Percentiles rank a stretch among this genome's conserved stretches.
These are phyloP conservation scores for Actinidia chinensis DNA, from an alignment of 179 eudicot genomes.

Conservation along the genomic window DNA sequence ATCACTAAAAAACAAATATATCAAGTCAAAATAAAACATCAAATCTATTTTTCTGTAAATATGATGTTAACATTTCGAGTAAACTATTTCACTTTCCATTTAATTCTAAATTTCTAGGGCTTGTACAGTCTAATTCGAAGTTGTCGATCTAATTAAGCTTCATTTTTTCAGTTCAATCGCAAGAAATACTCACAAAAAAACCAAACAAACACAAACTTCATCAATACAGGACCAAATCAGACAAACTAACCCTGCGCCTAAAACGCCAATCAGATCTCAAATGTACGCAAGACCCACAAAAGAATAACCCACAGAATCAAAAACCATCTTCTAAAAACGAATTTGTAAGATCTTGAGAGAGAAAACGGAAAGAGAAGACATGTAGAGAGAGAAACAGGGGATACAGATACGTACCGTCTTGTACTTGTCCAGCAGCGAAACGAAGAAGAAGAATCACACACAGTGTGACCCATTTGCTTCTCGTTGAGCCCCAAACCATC, in stretches of 20 bases:
- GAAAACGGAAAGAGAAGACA: not conserved
- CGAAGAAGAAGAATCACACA: conserved; percentile 13
- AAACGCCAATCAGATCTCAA: not conserved
- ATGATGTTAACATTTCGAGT: too few relatives aligned
- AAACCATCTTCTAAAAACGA: not conserved
- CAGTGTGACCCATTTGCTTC: conserved; percentile 22
- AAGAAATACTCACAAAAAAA: not conserved
- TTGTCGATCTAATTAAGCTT: not conserved
- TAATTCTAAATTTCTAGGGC: too few relatives aligned
- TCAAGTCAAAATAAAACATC: too few relatives aligned
- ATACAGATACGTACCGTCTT: conserved; percentile 21
- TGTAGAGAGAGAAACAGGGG: not conserved
- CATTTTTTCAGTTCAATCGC: not conserved
- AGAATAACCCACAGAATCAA: not conserved
- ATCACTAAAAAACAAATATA: too few relatives aligned
- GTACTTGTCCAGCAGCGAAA: conserved; percentile 18
- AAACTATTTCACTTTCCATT: too few relatives aligned
- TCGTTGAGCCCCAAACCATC: conserved; percentile 18
- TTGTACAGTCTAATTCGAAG: too few relatives aligned
- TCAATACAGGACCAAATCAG: too few relatives aligned
- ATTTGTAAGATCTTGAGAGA: not conserved
- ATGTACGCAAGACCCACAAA: conserved; percentile 1
- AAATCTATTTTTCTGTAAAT: too few relatives aligned
- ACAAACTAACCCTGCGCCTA: not conserved
- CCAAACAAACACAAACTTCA: too few relatives aligned